Base-by-base conservation (phyloP, 257 asterid genomes). In the Rauvolfia tetraphylla region DNA sequence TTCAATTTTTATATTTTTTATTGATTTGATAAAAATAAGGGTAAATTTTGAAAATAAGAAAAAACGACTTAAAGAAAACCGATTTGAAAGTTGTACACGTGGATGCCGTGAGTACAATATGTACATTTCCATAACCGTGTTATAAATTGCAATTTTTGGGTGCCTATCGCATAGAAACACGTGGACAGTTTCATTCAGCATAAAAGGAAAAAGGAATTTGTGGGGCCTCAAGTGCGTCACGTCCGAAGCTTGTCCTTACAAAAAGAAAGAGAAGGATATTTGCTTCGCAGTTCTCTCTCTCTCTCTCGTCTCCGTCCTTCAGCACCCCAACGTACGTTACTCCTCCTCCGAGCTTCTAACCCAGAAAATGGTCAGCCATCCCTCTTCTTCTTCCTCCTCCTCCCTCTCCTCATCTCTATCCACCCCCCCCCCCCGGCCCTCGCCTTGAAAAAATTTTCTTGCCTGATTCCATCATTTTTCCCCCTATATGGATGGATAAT, bases 301-400 rank as follows among this genome's bases (percentile, higher is more conserved):
- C 27, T 53, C 5, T 56, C 31, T 56, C 7, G 29, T 56, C 63
- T 56, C 31, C 31, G n/a, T 56, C 14, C 59, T 14, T 18, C 59
- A 6, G n/a, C n/a, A 0, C 56, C 59, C n/a, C 9, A 34, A 22
- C 38, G 44, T 53, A 22, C 70, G 70, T 65, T 65, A 65, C 27
- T 17, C 42, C 25, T 53, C 59, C 3, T 15, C 70, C 8, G 15
- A 1, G 41, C 15, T 65, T 34, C 70, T 2, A 7, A 6, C 8
- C 46, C n/a, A 13, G 23, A 62, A 62, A 62, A 62, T 62, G 68
- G 68, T 62, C 68, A 33, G 68, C 68, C 68, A 4, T 29, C 25
- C 41, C 25, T 20, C 42, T 25, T 8, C 14, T 8, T 9, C 56
- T 49, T 12, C 15, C 14, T 20, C 38, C 23, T 12, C 38, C 39